Percentiles rank a stretch among this genome's conserved stretches.
These are phyloP conservation scores for Calycina herbarum DNA, from an alignment of 2,329 filamentous ascomycete species.

Conservation along the genomic window DNA sequence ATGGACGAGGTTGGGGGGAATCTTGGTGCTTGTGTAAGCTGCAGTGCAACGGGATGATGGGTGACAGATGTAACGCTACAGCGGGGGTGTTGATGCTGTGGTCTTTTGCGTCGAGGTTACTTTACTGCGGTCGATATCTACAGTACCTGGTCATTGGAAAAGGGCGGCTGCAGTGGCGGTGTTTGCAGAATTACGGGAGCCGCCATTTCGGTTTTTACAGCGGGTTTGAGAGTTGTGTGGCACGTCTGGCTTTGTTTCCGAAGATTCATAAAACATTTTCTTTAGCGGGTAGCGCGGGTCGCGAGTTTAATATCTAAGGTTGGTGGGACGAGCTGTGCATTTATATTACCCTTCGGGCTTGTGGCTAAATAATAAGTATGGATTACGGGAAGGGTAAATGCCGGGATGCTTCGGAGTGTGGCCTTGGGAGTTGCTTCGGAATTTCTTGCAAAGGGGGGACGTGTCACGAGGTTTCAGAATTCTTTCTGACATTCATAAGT, in stretches of 20 bases:
- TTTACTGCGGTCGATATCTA: not conserved
- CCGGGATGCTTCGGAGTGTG: not conserved
- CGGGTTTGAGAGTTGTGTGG: too few relatives aligned
- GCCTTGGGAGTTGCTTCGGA: not conserved
- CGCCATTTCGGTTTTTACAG: too few relatives aligned
- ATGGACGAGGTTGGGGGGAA: not conserved
- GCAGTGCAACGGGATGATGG: not conserved
- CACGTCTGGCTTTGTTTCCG: too few relatives aligned
- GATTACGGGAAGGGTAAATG: not conserved
- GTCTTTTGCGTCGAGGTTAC: not conserved
- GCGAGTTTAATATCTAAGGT: not conserved
- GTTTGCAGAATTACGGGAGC: not conserved
- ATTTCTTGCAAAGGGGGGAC: not conserved
- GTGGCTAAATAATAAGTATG: not conserved
- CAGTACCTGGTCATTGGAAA: not conserved
- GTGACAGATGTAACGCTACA: not conserved
- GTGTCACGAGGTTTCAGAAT: not conserved
- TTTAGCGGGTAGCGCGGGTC: not conserved
- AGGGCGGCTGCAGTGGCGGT: constrained; percentile 2
- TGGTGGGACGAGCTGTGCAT: not conserved
- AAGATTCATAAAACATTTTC: not conserved
- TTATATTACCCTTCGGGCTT: too few relatives aligned
- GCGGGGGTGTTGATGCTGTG: not conserved
- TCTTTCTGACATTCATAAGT: not conserved
- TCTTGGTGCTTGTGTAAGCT: not conserved